Conservation (phyloP, 768 basidiomycete species). For the Tulasnella sp. region DNA sequence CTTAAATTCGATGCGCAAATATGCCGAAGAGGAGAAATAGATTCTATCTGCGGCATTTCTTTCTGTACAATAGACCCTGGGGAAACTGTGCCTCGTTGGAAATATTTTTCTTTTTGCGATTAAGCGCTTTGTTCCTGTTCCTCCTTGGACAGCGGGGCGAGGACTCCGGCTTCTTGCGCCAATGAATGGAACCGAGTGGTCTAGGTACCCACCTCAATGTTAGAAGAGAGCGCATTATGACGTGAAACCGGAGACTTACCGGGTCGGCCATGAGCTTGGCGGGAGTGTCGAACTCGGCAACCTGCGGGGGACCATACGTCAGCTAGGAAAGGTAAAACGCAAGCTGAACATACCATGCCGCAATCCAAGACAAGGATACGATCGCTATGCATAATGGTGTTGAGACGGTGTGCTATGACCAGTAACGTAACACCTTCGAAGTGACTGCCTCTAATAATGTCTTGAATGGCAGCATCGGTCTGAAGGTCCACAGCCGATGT, state of each 20-base stretch:
- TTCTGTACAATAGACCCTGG: background rate
- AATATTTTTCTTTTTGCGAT: background rate
- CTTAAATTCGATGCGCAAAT: background rate
- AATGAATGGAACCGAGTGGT: conserved; percentile 32
- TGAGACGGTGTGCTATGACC: conserved; percentile 71
- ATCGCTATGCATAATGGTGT: conserved; percentile 80
- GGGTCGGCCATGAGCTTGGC: conserved; percentile 55
- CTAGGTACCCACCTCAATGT: background rate
- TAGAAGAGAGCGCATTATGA: background rate
- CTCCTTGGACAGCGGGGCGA: background rate
- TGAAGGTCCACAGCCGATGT: conserved; percentile 89
- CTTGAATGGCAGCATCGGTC: conserved; percentile 84
- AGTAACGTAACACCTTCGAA: conserved; percentile 78
- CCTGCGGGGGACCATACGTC: conserved; percentile 37
- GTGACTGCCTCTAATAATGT: conserved; percentile 74
- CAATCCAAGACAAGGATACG: conserved; percentile 77
- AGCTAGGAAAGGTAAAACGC: background rate
- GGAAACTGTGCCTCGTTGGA: background rate
- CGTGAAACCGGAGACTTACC: conserved; percentile 26
- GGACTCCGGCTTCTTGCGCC: conserved; percentile 31
- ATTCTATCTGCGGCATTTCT: background rate
- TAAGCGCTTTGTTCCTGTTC: background rate
- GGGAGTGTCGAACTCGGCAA: conserved; percentile 80
- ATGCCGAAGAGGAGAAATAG: background rate
- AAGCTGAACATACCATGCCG: conserved; percentile 52